A percentile compares a stretch with the other conserved stretches of the same genome.
These are phyloP conservation scores for Tylopilus balloui DNA, from an alignment of 768 basidiomycete genomes.

Conservation along the genomic window DNA sequence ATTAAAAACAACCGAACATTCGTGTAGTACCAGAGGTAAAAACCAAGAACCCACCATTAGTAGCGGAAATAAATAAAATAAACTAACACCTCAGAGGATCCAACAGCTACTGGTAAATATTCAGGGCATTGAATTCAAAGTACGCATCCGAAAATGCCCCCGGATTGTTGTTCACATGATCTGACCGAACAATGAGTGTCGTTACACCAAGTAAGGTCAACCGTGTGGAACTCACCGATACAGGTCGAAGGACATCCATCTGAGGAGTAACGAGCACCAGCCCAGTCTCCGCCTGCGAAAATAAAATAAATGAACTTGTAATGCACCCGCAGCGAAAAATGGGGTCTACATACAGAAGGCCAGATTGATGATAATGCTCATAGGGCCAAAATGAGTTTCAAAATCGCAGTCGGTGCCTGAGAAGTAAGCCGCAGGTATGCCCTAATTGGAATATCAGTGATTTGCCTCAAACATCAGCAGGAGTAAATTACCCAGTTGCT, in stretches of 20 bases:
- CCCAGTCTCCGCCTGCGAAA: slow-evolving; percentile 29
- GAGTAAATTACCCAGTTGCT: slow-evolving; percentile 22
- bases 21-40: no score
- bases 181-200: slow-evolving; percentile 36
- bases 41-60: no score
- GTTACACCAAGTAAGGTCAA: background rate
- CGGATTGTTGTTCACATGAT: background rate
- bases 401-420: slow-evolving; percentile 15
- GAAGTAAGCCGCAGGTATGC: slow-evolving; percentile 15
- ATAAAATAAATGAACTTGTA: background rate
- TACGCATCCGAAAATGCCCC: slow-evolving; percentile 16
- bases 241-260: slow-evolving; percentile 27
- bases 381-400: slow-evolving; percentile 11
- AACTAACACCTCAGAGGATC: background rate
- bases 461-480: no score
- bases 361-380: slow-evolving; percentile 22
- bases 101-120: slow-evolving; percentile 14
- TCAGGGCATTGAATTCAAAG: slow-evolving; percentile 23
- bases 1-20: no score
- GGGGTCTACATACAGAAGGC: slow-evolving; percentile 16
- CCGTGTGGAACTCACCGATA: slow-evolving; percentile 17
- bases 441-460: slow-evolving; percentile 2
- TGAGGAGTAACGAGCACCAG: slow-evolving; percentile 17
- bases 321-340: background rate
- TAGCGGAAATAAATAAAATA: no score